phyloP scores from a whole-genome alignment of 345 rosid genomes.

The Litchi chinensis region DNA sequence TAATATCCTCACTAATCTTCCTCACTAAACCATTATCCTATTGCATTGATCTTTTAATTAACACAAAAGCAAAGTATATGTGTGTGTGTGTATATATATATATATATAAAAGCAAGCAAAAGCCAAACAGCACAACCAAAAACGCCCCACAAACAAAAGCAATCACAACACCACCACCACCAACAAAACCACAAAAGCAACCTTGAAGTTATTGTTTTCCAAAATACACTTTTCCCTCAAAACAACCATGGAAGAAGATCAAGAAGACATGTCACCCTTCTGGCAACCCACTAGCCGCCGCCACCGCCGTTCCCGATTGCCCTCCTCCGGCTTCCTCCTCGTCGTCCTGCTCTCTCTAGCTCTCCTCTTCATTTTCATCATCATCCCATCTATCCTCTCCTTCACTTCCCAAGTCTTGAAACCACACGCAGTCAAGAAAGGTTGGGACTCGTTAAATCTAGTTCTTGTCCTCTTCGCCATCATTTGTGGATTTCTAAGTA shows the following conservation, averaged over 20 bases:
- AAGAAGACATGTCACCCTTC: slow-evolving; percentile 56
- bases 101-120: slow-evolving; percentile 1
- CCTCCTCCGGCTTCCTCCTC: slow-evolving; percentile 48
- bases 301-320: slow-evolving; percentile 29
- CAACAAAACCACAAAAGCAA: neutral
- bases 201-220: too few relatives aligned
- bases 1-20: neutral
- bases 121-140: neutral
- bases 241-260: slow-evolving; percentile 54
- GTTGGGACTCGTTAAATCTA: slow-evolving; percentile 78
- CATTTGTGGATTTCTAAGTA: slow-evolving; percentile 68
- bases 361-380: slow-evolving; percentile 17
- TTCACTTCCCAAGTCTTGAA: slow-evolving; percentile 58
- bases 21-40: neutral
- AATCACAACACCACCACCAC: too few relatives aligned
- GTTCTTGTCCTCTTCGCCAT: slow-evolving; percentile 80
- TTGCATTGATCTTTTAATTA: neutral
- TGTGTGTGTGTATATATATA: too few relatives aligned
- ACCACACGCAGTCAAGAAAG: slow-evolving; percentile 63
- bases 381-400: slow-evolving; percentile 52
- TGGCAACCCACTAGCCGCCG: slow-evolving; percentile 55
- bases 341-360: slow-evolving; percentile 16
- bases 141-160: neutral
- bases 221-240: neutral
- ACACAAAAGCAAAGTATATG: neutral